Base-by-base conservation (phyloP, 2,329 filamentous ascomycete species). In the Cladobotryum protrusum region DNA sequence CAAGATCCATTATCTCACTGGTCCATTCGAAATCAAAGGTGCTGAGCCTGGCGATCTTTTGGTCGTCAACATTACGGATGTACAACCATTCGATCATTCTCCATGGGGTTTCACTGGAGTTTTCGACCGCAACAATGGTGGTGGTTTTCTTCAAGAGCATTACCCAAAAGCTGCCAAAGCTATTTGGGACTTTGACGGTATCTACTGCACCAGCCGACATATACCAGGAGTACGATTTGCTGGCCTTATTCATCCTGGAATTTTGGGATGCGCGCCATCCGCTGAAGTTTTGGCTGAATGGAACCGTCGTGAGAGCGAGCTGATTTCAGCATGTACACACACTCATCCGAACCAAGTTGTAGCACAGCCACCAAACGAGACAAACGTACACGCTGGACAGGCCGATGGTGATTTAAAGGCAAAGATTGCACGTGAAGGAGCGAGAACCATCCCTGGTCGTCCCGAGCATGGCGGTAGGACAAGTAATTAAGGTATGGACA, bases 81-180 rank as follows among this genome's bases (percentile, higher is more conserved):
- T 96, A 0, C 89, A 96, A 70, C 91, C 91, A 0, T 83, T 95
- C 56, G 77, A 92, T 54, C 82, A 93, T 29, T 81, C 86, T 50
- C 89, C 89, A 0, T 96, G 91, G 91, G 91, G 91, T 0, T 95
- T 95, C 66, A 92, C 87, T 0, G 89, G 89, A 8, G 70, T 93
- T 5, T 96, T 96, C 61, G 76, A 85, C 48, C 84, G 81, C 56
- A 71, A 83, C 14, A 96, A 96, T 59, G 91, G 91, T 5, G 91
- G 91, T 8, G 90, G 91, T 0, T 96, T 96, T 57, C 69, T 96
- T 12, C 89, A 96, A 56, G 88, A 95, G 63, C 76, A 89, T 24
- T 96, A 95, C 59, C 90, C 89, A 0, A 81, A 88, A 24, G 83
- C 91, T 82, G 74, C 72, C 50, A 86, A 85, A 52, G 76, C 76